Conservation (phyloP, 352 stramenopile genomes). For the Saprolegnia parasitica region DNA sequence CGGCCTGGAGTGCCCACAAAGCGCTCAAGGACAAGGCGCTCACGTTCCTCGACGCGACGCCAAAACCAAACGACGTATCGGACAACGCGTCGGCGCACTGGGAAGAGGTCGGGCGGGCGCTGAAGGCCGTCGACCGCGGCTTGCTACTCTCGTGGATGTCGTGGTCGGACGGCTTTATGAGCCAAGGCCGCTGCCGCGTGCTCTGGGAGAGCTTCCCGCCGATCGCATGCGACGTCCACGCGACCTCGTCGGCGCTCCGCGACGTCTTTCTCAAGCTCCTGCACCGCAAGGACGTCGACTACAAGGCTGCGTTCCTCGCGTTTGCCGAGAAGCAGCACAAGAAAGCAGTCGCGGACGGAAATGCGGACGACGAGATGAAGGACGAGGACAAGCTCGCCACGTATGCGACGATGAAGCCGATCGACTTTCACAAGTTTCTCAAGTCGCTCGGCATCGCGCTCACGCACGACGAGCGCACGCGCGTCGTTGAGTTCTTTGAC, state of each 20-base stretch:
- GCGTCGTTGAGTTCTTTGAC: conserved; percentile 85
- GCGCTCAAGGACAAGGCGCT: conserved; percentile 69
- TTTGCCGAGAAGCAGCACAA: conserved; percentile 59
- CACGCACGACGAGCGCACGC: conserved; percentile 67
- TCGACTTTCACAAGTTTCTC: conserved; percentile 58
- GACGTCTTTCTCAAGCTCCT: conserved; percentile 90
- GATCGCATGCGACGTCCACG: conserved; percentile 84
- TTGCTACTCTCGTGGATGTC: conserved; percentile 75
- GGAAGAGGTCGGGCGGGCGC: conserved; percentile 78
- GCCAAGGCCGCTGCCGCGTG: conserved; percentile 48
- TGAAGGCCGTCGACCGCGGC: conserved; percentile 84
- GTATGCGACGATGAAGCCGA: conserved; percentile 44
- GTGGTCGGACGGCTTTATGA: conserved; percentile 72
- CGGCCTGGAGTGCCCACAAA: conserved; percentile 73
- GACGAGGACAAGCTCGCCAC: conserved; percentile 57
- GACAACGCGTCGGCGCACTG: conserved; percentile 43
- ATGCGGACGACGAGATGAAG: conserved; percentile 52
- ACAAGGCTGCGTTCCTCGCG: conserved; percentile 68
- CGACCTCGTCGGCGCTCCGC: conserved; percentile 75
- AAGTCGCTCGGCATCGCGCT: conserved; percentile 74
- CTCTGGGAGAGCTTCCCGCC: conserved; percentile 86
- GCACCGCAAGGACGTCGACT: conserved; percentile 83
- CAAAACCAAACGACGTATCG: conserved; percentile 36
- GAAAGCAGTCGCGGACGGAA: conserved; percentile 43
- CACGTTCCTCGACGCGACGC: conserved; percentile 65